Conservation (phyloP, 2,329 filamentous ascomycete species). For the Hymenoscyphus occultus region DNA sequence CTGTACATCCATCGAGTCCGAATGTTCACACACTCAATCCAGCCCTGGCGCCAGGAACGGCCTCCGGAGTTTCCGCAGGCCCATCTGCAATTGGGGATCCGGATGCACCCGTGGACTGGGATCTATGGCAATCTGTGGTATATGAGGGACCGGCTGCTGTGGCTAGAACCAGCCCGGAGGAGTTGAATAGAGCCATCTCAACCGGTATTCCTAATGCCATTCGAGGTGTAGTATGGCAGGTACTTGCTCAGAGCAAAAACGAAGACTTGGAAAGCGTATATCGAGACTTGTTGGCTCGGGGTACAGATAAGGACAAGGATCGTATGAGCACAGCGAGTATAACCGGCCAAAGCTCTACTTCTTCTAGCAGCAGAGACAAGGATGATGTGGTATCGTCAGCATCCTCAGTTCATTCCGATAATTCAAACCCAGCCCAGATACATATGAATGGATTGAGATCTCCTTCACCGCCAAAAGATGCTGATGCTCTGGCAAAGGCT, state of each 20-base stretch:
- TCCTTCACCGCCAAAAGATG: constrained; percentile 57
- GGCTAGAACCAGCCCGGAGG: constrained; percentile 80
- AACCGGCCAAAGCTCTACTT: constrained; percentile 49
- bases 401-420: constrained; percentile 79
- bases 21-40: constrained; percentile 64
- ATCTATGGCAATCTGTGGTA: constrained; percentile 94
- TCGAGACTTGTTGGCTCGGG: constrained; percentile 72
- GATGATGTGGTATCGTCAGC: constrained; percentile 73
- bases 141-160: constrained; percentile 91
- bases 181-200: constrained; percentile 86
- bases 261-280: constrained; percentile 87
- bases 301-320: constrained; percentile 76
- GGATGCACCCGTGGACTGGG: constrained; percentile 84
- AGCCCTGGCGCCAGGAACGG: constrained; percentile 78
- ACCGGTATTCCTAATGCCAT: constrained; percentile 93
- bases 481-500: constrained; percentile 62
- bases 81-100: constrained; percentile 66
- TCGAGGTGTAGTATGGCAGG: constrained; percentile 98
- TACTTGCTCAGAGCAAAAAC: constrained; percentile 91
- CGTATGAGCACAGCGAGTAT: constrained; percentile 46
- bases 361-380: constrained; percentile 58
- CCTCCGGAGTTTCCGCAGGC: constrained; percentile 73
- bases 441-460: constrained; percentile 52
- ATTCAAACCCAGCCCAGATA: constrained; percentile 59
- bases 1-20: constrained; percentile 38